Conservation (phyloP, 1,284 basidiomycete species). For the Puccinia polysora region DNA sequence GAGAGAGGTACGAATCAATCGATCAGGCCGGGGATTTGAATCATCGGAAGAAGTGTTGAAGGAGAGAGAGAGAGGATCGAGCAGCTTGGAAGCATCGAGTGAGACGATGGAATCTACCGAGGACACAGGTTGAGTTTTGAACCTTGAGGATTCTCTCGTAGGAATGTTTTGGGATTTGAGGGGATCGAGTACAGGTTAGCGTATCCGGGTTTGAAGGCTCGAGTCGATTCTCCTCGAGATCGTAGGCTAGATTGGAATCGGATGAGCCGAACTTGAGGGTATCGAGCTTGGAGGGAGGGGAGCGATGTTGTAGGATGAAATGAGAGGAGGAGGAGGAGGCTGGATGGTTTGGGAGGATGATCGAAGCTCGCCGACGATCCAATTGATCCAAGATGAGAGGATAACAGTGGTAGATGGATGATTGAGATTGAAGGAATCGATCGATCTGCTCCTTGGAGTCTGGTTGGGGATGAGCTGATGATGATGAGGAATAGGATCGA, state of each 20-base stretch:
- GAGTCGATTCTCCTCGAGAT: too few species aligned
- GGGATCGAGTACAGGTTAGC: background rate
- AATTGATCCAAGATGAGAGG: conserved; percentile 7
- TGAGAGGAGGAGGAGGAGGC: too few species aligned
- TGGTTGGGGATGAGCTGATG: conserved; percentile 2
- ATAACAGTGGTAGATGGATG: conserved; percentile 18
- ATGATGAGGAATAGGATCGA: background rate
- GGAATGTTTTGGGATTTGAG: background rate
- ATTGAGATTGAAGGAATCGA: background rate
- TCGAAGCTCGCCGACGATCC: too few species aligned
- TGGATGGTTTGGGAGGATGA: too few species aligned
- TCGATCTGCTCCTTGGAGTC: conserved; percentile 1
- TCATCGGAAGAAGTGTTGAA: too few species aligned
- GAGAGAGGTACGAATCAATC: too few species aligned
- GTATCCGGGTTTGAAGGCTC: too few species aligned
- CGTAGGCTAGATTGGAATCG: background rate
- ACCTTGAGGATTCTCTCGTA: background rate
- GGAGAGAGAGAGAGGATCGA: background rate
- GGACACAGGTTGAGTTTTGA: conserved; percentile 19
- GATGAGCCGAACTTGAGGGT: conserved; percentile 2
- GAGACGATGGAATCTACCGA: background rate
- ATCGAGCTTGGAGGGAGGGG: background rate
- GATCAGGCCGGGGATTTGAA: too few species aligned
- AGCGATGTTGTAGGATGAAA: background rate
- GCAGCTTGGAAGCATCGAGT: background rate